A percentile compares a stretch with the other conserved stretches of the same genome.
phyloP scores from a whole-genome alignment of 2,329 filamentous ascomycete genomes.

The Emydomyces testavorans region DNA sequence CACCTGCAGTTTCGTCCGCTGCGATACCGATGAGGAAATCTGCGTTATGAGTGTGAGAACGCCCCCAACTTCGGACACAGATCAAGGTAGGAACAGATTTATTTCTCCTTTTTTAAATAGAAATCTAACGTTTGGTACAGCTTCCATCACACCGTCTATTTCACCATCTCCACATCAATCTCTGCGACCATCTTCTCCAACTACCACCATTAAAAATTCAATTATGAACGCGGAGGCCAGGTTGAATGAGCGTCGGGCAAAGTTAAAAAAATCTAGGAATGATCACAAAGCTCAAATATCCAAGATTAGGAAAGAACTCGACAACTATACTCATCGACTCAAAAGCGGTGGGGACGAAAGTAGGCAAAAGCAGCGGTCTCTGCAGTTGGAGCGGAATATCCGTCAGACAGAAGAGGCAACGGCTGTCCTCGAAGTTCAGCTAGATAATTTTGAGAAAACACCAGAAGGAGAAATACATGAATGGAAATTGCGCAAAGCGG shows the following conservation, averaged over 20 bases:
- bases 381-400: conserved; percentile 52
- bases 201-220: conserved; percentile 54
- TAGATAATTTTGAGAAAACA: conserved; percentile 45
- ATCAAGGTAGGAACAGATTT: conserved; percentile 45
- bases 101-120: conserved; percentile 15
- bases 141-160: conserved; percentile 27
- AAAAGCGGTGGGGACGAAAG: conserved; percentile 51
- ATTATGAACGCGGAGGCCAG: conserved; percentile 51
- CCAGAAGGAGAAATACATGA: conserved; percentile 46
- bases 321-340: conserved; percentile 46
- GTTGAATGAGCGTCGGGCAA: conserved; percentile 47
- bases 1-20: conserved; percentile 50
- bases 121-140: conserved; percentile 14
- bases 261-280: conserved; percentile 48
- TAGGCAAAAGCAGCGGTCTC: conserved; percentile 48
- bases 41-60: conserved; percentile 53
- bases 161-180: conserved; percentile 45
- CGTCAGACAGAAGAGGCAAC: conserved; percentile 52
- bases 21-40: conserved; percentile 46
- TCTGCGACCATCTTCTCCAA: conserved; percentile 52
- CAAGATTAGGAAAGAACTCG: conserved; percentile 51
- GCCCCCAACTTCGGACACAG: conserved; percentile 46
- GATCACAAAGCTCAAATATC: conserved; percentile 50
- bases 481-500: conserved; percentile 42
- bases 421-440: conserved; percentile 42